phyloP scores from a whole-genome alignment of 345 rosid genomes.

The Turnera subulata region DNA sequence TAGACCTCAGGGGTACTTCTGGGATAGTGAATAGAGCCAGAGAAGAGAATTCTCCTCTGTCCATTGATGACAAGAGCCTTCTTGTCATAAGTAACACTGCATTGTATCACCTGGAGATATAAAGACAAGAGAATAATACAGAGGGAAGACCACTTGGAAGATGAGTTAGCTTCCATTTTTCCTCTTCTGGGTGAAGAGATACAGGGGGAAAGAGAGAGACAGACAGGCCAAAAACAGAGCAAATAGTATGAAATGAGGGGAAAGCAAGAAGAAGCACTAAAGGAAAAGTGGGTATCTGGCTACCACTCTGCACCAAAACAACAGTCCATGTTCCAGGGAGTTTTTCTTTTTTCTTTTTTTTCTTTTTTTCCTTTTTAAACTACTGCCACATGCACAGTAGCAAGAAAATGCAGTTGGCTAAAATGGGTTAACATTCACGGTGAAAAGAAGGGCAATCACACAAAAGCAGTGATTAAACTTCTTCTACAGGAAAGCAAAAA shows the following conservation, averaged over 20 bases:
- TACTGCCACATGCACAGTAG: neutral
- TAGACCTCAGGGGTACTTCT: conserved; percentile 56
- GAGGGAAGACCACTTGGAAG: conserved; percentile 25
- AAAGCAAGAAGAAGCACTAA: conserved; percentile 15
- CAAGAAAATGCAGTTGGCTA: too few species aligned
- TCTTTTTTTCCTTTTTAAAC: too few species aligned
- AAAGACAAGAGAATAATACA: conserved; percentile 20
- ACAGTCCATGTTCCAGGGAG: neutral
- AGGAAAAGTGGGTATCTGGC: neutral
- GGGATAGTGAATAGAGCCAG: conserved; percentile 76
- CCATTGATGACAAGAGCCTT: conserved; percentile 57
- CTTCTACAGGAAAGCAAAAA: too few species aligned
- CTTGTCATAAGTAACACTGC: conserved; percentile 44
- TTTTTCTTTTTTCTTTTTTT: too few species aligned
- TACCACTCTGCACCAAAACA: conserved; percentile 6
- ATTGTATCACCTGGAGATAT: conserved; percentile 16
- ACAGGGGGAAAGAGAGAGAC: conserved; percentile 6
- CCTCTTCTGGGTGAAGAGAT: neutral
- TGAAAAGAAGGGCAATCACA: too few species aligned
- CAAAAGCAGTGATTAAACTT: too few species aligned
- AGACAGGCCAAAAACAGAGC: conserved; percentile 6
- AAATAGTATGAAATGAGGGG: conserved; percentile 13
- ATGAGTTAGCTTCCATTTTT: conserved; percentile 34
- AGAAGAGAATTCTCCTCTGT: conserved; percentile 50
- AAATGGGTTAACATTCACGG: too few species aligned